Evolutionary conservation across 2,329 filamentous ascomycete species (phyloP), one percentile per base, ranked within the genome.

Genomic region (Lachnellula suecica): DNA sequence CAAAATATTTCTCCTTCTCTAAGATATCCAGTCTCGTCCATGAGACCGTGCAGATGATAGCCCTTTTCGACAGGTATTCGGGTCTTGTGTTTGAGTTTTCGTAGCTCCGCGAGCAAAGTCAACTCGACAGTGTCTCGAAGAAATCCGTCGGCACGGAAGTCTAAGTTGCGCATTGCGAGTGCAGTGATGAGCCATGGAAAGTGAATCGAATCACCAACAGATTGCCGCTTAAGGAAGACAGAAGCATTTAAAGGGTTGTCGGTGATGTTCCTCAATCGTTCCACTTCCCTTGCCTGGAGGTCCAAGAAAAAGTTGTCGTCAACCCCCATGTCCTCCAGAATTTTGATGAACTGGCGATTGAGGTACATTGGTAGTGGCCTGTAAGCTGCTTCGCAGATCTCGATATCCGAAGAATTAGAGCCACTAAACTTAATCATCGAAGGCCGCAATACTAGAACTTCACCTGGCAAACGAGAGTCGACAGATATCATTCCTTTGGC

Each of bases 261-360:
- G 0, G 85, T 85, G 43, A 87, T 82, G 10, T 70, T 69, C 3
- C 82, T 78, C 4, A 95, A 72, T 11, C 77, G 72, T 0, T 76
- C 59, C 3, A 94, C 70, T 24, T 85, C 85, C n/a, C 73, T 71
- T 1, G 74, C 71, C 66, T 94, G 90, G 1, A 89, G 70, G 0
- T 74, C 63, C 10, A 87, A 64, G 58, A 96, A 93, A 66, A 81
- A 86, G 0, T 69, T 51, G 1, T 72, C 63, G 0, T 74, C 65
- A 0, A 88, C 83, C 0, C 79, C 78, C 67, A 93, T 83, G 59
- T 95, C 91, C 63, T 96, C 91, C 1, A 96, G 68, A 4, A 95
- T 91, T 66, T 95, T 95, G 71, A 95, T 91, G 55, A 92, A 76
- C 59, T 89, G 89, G 1, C 87, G 83, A 63, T 95, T 95, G 1